Percentiles rank a stretch among this genome's conserved stretches.
Conservation (phyloP, 2,329 filamentous ascomycete species). For the Paecilomyces sp. region DNA sequence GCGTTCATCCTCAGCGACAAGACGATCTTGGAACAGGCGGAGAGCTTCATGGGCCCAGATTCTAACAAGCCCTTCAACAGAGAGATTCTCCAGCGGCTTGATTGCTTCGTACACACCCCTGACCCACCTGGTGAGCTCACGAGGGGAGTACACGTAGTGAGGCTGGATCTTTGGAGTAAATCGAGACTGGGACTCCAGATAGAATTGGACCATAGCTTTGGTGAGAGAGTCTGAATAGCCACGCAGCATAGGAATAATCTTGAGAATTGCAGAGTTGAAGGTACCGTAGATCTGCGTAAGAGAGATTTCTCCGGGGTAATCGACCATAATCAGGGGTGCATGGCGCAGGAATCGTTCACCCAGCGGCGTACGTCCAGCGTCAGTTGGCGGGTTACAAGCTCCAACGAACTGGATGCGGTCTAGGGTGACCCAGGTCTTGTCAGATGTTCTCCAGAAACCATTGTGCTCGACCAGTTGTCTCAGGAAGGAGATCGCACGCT, state of each 20-base stretch:
- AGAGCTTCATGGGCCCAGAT: conserved; percentile 98
- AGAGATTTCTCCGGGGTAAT: conserved; percentile 93
- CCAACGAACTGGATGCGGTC: conserved; percentile 99
- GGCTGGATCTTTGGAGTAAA: conserved; percentile 97
- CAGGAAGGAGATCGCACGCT: conserved; percentile 94
- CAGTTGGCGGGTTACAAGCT: conserved; percentile 95
- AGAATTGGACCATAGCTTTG: conserved; percentile 95
- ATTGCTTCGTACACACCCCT: conserved; percentile 97
- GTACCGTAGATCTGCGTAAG: conserved; percentile 97
- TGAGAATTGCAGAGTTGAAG: conserved; percentile 92
- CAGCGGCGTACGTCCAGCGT: conserved; percentile 91
- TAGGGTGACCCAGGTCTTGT: conserved; percentile 95
- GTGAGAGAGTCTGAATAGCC: conserved; percentile 93
- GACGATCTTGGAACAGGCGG: conserved; percentile 91
- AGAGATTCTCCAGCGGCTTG: conserved; percentile 77
- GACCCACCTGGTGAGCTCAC: conserved; percentile 96
- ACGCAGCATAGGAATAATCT: conserved; percentile 90
- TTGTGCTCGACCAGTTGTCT: conserved; percentile 97
- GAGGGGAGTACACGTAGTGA: conserved; percentile 98
- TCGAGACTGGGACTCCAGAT: conserved; percentile 83
- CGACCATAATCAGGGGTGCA: conserved; percentile 98
- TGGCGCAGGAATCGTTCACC: conserved; percentile 91
- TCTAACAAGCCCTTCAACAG: conserved; percentile 83
- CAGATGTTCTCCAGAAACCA: conserved; percentile 95
- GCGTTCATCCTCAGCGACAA: conserved; percentile 89